These are phyloP conservation scores for Starmerella stellata DNA, from an alignment of 805 yeast species.

Conservation along the genomic window DNA sequence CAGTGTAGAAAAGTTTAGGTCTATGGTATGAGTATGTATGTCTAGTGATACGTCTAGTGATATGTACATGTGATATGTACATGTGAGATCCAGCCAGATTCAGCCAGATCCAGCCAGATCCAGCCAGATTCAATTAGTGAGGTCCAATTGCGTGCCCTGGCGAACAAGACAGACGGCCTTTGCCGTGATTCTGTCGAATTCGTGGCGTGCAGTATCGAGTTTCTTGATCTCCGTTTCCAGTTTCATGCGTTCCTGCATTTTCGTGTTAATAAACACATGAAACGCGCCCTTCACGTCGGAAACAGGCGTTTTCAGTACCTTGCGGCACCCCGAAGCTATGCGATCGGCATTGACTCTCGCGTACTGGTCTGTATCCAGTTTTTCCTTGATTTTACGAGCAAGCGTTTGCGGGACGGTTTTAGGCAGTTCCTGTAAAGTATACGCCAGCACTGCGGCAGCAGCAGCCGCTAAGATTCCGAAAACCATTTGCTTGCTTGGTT, in stretches of 20 bases:
- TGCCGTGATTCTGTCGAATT: not conserved
- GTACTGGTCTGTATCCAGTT: conserved; percentile 53
- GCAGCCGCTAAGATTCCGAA: conserved; percentile 37
- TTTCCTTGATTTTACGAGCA: conserved; percentile 47
- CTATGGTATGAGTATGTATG: not conserved
- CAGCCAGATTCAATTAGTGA: too few species aligned
- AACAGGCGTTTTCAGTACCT: conserved; percentile 63
- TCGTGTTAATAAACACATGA: conserved; percentile 47
- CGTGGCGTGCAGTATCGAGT: not conserved
- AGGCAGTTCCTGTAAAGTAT: conserved; percentile 65
- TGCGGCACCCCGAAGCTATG: conserved; percentile 62
- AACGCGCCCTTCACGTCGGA: conserved; percentile 60
- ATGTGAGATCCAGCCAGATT: too few species aligned
- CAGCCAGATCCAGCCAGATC: too few species aligned
- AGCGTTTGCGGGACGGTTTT: conserved; percentile 73
- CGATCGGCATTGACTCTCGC: conserved; percentile 61
- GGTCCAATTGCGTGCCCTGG: not conserved
- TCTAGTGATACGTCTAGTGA: not conserved
- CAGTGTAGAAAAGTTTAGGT: not conserved
- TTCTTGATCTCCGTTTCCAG: not conserved
- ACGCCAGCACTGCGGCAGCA: conserved; percentile 37
- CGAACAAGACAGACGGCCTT: not conserved
- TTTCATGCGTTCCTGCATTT: conserved; percentile 39
- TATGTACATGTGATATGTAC: not conserved
- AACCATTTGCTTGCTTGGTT: conserved; percentile 30